phyloP scores from a whole-genome alignment of 108 stramenopile species.

The Nitzschia palea region DNA sequence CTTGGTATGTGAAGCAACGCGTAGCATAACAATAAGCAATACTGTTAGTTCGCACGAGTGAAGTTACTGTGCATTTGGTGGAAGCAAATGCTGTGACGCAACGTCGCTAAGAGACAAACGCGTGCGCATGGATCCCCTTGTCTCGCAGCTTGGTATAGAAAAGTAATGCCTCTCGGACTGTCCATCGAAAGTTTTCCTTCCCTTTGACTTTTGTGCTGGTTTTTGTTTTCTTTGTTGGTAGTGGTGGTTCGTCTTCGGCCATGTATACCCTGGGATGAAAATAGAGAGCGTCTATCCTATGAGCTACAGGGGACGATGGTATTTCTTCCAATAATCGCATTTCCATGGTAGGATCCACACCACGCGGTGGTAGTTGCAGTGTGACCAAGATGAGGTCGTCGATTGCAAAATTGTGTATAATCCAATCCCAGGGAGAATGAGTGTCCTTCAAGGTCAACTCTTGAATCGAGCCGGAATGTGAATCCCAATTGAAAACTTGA shows the following conservation, averaged over 20 bases:
- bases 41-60: neutral
- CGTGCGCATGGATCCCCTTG: conserved; percentile 3
- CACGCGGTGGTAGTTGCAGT: neutral
- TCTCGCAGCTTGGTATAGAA: neutral
- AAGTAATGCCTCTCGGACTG: neutral
- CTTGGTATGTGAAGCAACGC: neutral
- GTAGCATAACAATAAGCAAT: neutral
- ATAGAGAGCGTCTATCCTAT: neutral
- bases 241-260: neutral
- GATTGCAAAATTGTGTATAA: neutral
- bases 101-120: too few species aligned
- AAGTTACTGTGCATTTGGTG: neutral
- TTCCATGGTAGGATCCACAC: neutral
- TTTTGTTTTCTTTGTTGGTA: neutral
- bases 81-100: neutral
- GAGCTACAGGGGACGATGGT: neutral
- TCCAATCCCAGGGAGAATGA: conserved; percentile 1
- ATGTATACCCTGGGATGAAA: conserved; percentile 1
- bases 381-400: neutral
- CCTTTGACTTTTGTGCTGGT: neutral
- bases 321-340: neutral
- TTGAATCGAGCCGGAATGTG: neutral
- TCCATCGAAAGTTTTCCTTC: neutral
- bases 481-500: neutral
- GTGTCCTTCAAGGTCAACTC: neutral